Base-by-base conservation (phyloP, 2,329 filamentous ascomycete genomes). In the Chrysosporium keratinophilum region DNA sequence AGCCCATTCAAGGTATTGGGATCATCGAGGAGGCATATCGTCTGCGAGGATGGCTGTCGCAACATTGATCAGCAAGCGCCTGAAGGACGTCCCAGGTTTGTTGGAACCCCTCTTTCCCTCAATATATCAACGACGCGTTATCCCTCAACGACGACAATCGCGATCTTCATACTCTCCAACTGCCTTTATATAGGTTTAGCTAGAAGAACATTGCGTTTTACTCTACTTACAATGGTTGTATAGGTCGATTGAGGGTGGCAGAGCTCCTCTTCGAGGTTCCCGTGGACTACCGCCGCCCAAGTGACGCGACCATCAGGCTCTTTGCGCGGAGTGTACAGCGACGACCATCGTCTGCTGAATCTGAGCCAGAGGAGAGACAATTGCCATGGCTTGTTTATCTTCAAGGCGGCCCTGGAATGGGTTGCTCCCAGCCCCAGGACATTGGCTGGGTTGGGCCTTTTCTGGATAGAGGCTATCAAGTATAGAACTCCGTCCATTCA, bases 211-310 rank as follows among this genome's bases (percentile, higher is more conserved):
- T 44, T 28, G 14, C 17, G 14, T 23, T 42, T 43, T 12, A 10
- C 10, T n/a, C 7, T 43, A 19, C 20, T 43, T 23, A 15, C 33
- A n/a, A 39, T 10, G 31, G 35, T 5, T 2, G 2, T 14, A 48
- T 50, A 88, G 88, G 88, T 47, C 84, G 83, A 65, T 76, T 94
- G 44, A 76, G 79, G 56, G 79, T 94, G 57, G 85, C 85, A 1
- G 89, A 95, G 67, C 78, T 91, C 63, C 85, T 88, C 74, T 95
- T 95, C 69, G 79, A 88, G 60, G 89, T 95, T 10, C 89, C 90
- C 2, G 77, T 87, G 57, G 86, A 95, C 72, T 86, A 95, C 69
- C 71, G 72, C 57, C 78, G 82, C 52, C 81, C 82, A 1, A 66
- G 73, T 2, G 73, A 76, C 31, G 79, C 78, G 46, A 81, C 74